Evolutionary conservation across 257 asterid genomes (phyloP).

Genomic region (Cynanchum wilfordii): DNA sequence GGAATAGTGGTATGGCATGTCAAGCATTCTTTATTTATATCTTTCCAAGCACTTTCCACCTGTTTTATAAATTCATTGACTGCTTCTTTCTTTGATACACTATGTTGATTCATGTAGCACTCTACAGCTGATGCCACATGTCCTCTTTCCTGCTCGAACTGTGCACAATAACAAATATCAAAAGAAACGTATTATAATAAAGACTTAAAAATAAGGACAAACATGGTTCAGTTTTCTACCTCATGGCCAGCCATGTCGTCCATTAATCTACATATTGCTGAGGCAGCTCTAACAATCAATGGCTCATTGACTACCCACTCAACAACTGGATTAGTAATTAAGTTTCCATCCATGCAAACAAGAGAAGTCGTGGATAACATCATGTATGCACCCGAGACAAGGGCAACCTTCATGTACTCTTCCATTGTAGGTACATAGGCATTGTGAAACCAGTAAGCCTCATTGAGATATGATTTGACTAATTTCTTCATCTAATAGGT

Average conservation of each 20-base stretch:
- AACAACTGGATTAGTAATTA: neutral
- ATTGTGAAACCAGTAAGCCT: neutral
- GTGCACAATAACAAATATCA: no score
- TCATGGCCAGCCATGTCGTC: no score
- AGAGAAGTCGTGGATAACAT: neutral
- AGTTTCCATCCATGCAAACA: constrained; percentile 6
- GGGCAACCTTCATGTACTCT: constrained; percentile 2
- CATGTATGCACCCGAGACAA: neutral
- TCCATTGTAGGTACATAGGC: neutral
- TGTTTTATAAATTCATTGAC: no score
- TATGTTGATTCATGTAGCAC: no score
- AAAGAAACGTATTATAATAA: no score
- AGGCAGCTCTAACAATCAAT: neutral
- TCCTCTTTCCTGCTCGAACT: no score
- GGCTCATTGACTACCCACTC: neutral
- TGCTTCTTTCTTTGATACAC: no score
- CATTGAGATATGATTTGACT: constrained; percentile 5
- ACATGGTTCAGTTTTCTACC: no score
- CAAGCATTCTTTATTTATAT: constrained; percentile 24
- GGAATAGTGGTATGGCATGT: constrained; percentile 5
- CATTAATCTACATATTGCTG: no score
- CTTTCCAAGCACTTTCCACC: no score
- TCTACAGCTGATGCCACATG: no score
- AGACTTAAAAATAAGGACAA: no score
- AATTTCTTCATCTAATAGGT: neutral